Evolutionary conservation across 1,284 basidiomycete species (phyloP), one percentile per base, ranked within the genome.

Genomic region (Chiua sp.): DNA sequence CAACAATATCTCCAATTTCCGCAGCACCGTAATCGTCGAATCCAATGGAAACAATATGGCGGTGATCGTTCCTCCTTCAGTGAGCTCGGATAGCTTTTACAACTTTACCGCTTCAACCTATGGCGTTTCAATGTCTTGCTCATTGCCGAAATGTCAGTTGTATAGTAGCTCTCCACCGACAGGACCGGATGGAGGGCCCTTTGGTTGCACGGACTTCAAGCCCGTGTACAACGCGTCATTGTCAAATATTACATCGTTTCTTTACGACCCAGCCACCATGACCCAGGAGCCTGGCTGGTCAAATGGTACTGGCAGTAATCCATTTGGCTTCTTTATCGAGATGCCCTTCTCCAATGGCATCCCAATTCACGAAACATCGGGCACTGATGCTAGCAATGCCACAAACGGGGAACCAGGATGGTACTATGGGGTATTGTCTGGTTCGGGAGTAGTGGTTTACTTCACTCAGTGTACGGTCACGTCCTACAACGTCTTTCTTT

Each of bases 161-260:
- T 56, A 51, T 42, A 6, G 18, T 23, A 15, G 49, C 18, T 48
- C 32, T 11, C 54, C 54, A 18, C 11, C 35, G 11, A 35, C 30
- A 18, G 26, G 55, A 35, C 15, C 28, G 7, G 32, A 57, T 13
- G 50, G 49, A 47, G 42, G 49, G 42, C 49, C 39, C 11, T 46
- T 56, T 15, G 55, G 55, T 46, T 51, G 50, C 16, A 57, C 55
- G 16, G 26, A 32, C 30, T 57, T 57, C 33, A 22, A 35, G 5
- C 55, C 55, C 18, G 55, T 16, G 28, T 57, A 57, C 49, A 51
- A 57, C 6, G 32, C 56, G n/a, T 51, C 49, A 11, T 47, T 57
- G 49, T 57, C 37, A 20, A 37, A 57, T 18, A 42, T 57, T 13
- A 30, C 50, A 10, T 57, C 56, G 42, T 57, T 57, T 33, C 50